Evolutionary conservation across 306 rosid species (phyloP).

Genomic region (Quercus suber): DNA sequence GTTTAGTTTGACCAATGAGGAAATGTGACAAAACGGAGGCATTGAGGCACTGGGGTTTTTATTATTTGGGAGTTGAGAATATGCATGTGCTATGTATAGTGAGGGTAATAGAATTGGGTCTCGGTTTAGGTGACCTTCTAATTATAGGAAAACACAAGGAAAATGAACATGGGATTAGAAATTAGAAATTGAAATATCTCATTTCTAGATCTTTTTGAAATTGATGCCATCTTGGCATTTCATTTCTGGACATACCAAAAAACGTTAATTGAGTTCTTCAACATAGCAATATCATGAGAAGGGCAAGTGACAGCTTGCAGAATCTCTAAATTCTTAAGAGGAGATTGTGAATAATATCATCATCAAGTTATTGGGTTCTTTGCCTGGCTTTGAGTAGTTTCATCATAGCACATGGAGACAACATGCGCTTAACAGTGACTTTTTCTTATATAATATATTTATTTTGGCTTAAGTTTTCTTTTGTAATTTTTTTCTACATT

Average conservation of each 20-base stretch:
- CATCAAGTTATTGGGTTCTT: not conserved
- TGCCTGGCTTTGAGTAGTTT: not conserved
- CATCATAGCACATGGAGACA: not conserved
- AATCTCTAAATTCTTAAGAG: not conserved
- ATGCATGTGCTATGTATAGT: not conserved
- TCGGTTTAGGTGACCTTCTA: not conserved
- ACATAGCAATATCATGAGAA: not conserved
- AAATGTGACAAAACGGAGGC: not conserved
- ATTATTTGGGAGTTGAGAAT: not conserved
- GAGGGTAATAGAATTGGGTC: not conserved
- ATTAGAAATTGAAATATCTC: not conserved
- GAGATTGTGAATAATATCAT: not conserved
- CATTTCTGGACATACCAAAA: not conserved
- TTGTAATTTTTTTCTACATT: not conserved
- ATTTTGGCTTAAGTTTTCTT: not conserved
- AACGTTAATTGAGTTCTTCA: not conserved
- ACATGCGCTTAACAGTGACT: not conserved
- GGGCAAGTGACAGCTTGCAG: not conserved
- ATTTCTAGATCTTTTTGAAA: not conserved
- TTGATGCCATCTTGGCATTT: not conserved
- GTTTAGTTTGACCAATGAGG: not conserved
- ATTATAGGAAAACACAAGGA: not conserved
- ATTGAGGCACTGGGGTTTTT: not conserved
- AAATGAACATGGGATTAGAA: not conserved
- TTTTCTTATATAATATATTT: not conserved